A percentile compares a stretch with the other conserved stretches of the same genome.
Evolutionary conservation across 371 early-diverging fungal genomes (phyloP).

Genomic region (Rhizopus delemar): DNA sequence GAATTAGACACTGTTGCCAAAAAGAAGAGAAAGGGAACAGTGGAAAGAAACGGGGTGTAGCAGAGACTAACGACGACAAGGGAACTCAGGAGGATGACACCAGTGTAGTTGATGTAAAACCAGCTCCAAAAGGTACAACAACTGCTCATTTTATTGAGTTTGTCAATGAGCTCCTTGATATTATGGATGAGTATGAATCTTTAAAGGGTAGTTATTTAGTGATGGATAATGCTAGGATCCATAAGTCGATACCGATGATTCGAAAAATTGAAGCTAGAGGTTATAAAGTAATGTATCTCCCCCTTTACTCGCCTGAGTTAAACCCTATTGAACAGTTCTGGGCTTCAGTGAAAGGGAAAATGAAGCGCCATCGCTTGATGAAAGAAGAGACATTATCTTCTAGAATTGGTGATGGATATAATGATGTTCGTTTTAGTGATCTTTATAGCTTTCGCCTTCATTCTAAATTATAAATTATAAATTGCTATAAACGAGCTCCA

Average conservation of each 20-base stretch:
- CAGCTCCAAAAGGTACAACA: slow-evolving; percentile 10
- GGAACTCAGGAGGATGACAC: slow-evolving; percentile 16
- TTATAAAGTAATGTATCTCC: slow-evolving; percentile 16
- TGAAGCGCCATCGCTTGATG: no score
- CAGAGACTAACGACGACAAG: slow-evolving; percentile 13
- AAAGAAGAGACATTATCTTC: slow-evolving; percentile 8
- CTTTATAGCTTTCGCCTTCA: slow-evolving; percentile 11
- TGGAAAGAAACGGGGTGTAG: slow-evolving; percentile 10
- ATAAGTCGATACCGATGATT: slow-evolving; percentile 17
- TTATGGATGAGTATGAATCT: slow-evolving; percentile 16
- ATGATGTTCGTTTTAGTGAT: slow-evolving; percentile 14
- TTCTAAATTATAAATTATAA: slow-evolving; percentile 15
- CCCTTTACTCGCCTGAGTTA: slow-evolving; percentile 14
- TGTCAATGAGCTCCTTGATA: slow-evolving; percentile 12
- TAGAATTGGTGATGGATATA: slow-evolving; percentile 14
- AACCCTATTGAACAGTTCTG: slow-evolving; percentile 15
- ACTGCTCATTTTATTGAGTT: slow-evolving; percentile 9
- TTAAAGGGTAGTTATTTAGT: slow-evolving; percentile 17
- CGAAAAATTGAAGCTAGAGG: slow-evolving; percentile 17
- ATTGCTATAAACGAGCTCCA: slow-evolving; percentile 13
- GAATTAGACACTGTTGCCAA: slow-evolving; percentile 8
- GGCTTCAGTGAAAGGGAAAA: slow-evolving; percentile 10
- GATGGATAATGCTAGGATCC: slow-evolving; percentile 17
- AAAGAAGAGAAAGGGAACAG: slow-evolving; percentile 8
- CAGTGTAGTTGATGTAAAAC: slow-evolving; percentile 12